Conservation (phyloP, 192 early-diverging fungal species). For the Coemansia sp. region DNA sequence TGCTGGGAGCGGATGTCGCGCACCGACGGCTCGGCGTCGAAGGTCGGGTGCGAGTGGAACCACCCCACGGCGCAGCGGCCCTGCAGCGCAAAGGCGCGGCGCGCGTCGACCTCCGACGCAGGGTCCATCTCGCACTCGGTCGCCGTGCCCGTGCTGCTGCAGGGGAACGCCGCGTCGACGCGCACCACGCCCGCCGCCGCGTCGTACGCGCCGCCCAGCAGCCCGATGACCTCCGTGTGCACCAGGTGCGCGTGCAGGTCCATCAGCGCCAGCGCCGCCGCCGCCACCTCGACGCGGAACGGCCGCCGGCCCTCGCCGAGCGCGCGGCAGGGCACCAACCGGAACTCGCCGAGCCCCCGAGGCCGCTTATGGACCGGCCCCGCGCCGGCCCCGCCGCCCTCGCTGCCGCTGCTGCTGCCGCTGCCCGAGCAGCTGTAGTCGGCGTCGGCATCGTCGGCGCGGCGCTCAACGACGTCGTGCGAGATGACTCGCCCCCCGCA, state of each 20-base stretch:
- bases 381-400: not conserved
- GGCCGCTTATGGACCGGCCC: not conserved
- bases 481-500: conserved; percentile 37
- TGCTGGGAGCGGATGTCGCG: conserved; percentile 90
- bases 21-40: conserved; percentile 83
- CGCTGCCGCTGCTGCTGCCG: too few relatives aligned
- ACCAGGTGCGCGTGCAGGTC: conserved; percentile 91
- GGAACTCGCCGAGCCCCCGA: too few relatives aligned
- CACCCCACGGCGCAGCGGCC: conserved; percentile 79
- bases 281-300: conserved; percentile 20
- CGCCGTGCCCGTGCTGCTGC: conserved; percentile 74
- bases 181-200: conserved; percentile 49
- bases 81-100: conserved; percentile 65
- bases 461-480: conserved; percentile 30
- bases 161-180: conserved; percentile 75
- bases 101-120: conserved; percentile 78
- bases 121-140: conserved; percentile 96
- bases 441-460: conserved; percentile 33
- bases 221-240: conserved; percentile 89
- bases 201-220: conserved; percentile 79
- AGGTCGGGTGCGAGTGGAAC: conserved; percentile 97
- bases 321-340: conserved; percentile 29
- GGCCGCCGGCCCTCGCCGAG: conserved; percentile 15
- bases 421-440: conserved; percentile 30
- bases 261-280: conserved; percentile 71